Conservation (phyloP, 2,329 filamentous ascomycete species). For the Penicillium sp. region DNA sequence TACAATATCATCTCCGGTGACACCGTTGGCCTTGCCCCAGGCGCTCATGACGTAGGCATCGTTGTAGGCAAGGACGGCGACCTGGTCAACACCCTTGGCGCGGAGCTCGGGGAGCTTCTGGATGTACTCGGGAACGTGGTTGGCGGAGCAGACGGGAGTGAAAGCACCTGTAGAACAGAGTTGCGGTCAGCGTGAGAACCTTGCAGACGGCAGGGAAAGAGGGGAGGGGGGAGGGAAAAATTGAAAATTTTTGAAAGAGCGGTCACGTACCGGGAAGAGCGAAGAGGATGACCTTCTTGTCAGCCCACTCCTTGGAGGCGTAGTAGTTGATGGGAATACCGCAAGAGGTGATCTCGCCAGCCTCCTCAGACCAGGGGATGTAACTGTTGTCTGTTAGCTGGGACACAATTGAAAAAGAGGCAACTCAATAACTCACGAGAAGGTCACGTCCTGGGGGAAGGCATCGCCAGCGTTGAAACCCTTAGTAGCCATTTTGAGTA, state of each 20-base stretch:
- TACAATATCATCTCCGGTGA: slow-evolving; percentile 70
- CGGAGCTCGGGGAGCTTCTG: slow-evolving; percentile 68
- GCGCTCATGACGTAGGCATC: slow-evolving; percentile 85
- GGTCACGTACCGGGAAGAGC: slow-evolving; percentile 59
- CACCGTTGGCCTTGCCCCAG: slow-evolving; percentile 83
- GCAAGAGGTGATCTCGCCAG: slow-evolving; percentile 68
- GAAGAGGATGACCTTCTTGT: slow-evolving; percentile 72
- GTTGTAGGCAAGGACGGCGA: slow-evolving; percentile 80
- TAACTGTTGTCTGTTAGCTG: slow-evolving; percentile 53
- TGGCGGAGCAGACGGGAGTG: slow-evolving; percentile 80
- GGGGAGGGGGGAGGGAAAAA: neutral
- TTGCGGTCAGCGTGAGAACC: slow-evolving; percentile 21
- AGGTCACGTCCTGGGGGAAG: slow-evolving; percentile 78
- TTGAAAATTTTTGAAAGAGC: slow-evolving; percentile 9
- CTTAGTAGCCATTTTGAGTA: slow-evolving; percentile 55
- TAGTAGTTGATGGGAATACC: slow-evolving; percentile 76
- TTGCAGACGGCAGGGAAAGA: neutral
- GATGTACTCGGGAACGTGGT: slow-evolving; percentile 79
- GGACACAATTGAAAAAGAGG: neutral
- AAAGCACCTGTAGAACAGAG: slow-evolving; percentile 62
- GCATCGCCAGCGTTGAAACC: slow-evolving; percentile 75
- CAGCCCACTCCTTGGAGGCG: slow-evolving; percentile 71
- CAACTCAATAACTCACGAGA: slow-evolving; percentile 57
- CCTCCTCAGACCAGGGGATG: slow-evolving; percentile 72
- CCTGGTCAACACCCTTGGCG: slow-evolving; percentile 77